A percentile compares a stretch with the other conserved stretches of the same genome.
phyloP scores from a whole-genome alignment of 495 filamentous ascomycete species.

The Podospora australis region DNA sequence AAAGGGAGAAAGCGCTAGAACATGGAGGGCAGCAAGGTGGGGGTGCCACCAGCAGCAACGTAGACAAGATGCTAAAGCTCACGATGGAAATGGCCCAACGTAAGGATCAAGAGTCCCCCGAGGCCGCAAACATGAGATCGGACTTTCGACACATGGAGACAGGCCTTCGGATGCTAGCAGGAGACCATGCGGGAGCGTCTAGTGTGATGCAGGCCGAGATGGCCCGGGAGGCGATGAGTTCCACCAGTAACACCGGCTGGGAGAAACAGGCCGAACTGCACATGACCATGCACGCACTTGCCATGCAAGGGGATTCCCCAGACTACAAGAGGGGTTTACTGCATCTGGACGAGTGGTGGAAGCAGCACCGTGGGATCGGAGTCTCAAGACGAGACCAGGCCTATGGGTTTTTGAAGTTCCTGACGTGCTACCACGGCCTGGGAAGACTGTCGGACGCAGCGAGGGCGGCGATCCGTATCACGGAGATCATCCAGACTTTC shows the following conservation, averaged over 20 bases:
- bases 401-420: background rate
- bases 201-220: background rate
- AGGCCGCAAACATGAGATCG: background rate
- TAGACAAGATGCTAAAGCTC: background rate
- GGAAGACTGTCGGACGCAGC: background rate
- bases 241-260: background rate
- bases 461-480: background rate
- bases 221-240: conserved; percentile 1
- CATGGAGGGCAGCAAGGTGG: no score
- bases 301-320: background rate
- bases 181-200: background rate
- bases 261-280: conserved; percentile 1
- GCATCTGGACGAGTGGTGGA: conserved; percentile 4
- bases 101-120: background rate
- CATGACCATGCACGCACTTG: background rate
- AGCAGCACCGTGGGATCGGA: background rate
- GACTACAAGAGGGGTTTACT: background rate
- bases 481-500: background rate
- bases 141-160: background rate
- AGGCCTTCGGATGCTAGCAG: background rate
- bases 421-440: background rate
- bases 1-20: background rate
- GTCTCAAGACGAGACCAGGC: background rate
- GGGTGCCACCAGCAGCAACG: background rate
- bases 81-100: background rate